phyloP scores from a whole-genome alignment of 148 eudicot species.

The Chenopodium album region DNA sequence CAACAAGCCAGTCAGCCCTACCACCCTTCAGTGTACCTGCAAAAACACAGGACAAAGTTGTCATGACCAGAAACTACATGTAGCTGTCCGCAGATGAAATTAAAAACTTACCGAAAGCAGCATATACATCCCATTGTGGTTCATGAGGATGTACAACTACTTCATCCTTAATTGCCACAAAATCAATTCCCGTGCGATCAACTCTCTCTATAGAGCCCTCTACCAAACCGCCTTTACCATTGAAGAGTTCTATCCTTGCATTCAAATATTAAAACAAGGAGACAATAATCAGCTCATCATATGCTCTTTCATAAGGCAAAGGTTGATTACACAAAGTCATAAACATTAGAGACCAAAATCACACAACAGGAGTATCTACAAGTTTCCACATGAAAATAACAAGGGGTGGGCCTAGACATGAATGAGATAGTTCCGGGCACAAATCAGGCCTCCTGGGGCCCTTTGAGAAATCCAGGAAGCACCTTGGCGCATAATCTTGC shows the following conservation, averaged over 20 bases:
- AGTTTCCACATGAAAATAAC: not conserved
- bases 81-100: not conserved
- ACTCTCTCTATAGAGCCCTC: conserved; percentile 74
- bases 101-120: conserved; percentile 74
- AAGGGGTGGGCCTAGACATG: too few species aligned
- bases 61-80: conserved; percentile 11
- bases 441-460: too few species aligned
- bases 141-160: conserved; percentile 44
- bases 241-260: conserved; percentile 94
- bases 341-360: not conserved
- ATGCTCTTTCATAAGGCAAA: conserved; percentile 10
- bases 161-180: conserved; percentile 63
- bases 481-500: too few species aligned
- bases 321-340: not conserved
- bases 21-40: conserved; percentile 93
- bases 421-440: too few species aligned
- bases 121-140: conserved; percentile 88
- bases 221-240: conserved; percentile 86
- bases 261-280: conserved; percentile 25
- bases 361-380: not conserved
- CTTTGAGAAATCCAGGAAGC: too few species aligned
- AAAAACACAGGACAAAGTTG: conserved; percentile 18
- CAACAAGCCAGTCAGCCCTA: conserved; percentile 94
- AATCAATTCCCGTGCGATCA: conserved; percentile 75
- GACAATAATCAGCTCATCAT: conserved; percentile 9